phyloP scores from a whole-genome alignment of 345 rosid genomes.

The Eutrema japonicum region DNA sequence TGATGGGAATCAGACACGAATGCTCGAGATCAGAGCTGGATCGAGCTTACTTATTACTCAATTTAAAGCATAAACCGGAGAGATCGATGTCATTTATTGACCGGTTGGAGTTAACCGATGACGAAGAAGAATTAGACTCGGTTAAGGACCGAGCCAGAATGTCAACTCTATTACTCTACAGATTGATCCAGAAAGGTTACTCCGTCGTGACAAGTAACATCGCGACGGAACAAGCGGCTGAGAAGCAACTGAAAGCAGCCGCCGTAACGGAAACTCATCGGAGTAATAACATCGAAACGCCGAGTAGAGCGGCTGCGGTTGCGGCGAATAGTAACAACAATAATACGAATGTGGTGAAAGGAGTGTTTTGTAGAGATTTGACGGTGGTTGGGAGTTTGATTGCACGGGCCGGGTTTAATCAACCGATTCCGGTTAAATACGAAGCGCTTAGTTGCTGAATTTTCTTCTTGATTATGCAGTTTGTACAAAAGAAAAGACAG shows the following conservation, averaged over 20 bases:
- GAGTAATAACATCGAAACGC: constrained; percentile 31
- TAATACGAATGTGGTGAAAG: constrained; percentile 63
- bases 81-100: constrained; percentile 77
- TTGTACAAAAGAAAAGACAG: constrained; percentile 41
- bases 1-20: constrained; percentile 85
- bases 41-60: constrained; percentile 82
- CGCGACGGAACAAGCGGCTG: constrained; percentile 72
- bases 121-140: constrained; percentile 74
- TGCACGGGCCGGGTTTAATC: constrained; percentile 75
- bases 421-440: constrained; percentile 76
- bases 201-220: constrained; percentile 63
- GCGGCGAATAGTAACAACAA: constrained; percentile 8
- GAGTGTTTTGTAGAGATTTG: constrained; percentile 89
- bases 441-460: constrained; percentile 88
- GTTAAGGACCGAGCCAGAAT: constrained; percentile 77
- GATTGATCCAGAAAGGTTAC: constrained; percentile 88
- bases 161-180: constrained; percentile 79
- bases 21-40: constrained; percentile 94
- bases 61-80: constrained; percentile 89
- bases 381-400: constrained; percentile 79
- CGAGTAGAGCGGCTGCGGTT: constrained; percentile 11
- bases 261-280: constrained; percentile 38
- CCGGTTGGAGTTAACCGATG: constrained; percentile 78
- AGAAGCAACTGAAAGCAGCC: constrained; percentile 58
- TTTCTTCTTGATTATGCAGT: constrained; percentile 5